These are phyloP conservation scores for Fonsecaea monophora DNA, from an alignment of 2,329 filamentous ascomycete species.

Conservation along the genomic window DNA sequence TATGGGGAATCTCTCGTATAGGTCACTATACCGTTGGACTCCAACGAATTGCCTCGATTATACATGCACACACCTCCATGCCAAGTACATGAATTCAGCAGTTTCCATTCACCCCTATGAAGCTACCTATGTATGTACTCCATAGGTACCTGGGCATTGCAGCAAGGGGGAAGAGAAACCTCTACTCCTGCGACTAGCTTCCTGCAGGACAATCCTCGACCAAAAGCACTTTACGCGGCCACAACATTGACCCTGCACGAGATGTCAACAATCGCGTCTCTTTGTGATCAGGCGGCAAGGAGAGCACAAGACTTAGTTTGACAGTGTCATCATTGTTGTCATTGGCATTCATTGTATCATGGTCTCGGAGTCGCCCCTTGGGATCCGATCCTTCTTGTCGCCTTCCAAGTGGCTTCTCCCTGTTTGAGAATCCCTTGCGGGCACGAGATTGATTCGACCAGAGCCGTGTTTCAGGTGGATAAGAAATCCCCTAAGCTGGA, in stretches of 20 bases:
- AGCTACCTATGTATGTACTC: too few relatives aligned
- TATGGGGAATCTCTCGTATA: too few relatives aligned
- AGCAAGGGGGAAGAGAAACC: not conserved
- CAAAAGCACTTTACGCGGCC: slow-evolving; percentile 38
- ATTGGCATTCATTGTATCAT: slow-evolving; percentile 7
- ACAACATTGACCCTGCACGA: slow-evolving; percentile 15
- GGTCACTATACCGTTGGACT: not conserved
- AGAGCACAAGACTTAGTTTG: not conserved
- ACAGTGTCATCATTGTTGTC: slow-evolving; percentile 1
- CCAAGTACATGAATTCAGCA: too few relatives aligned
- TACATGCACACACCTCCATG: not conserved
- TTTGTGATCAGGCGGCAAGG: slow-evolving; percentile 22
- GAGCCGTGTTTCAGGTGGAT: slow-evolving; percentile 25
- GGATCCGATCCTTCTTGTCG: slow-evolving; percentile 5
- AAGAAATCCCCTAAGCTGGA: not conserved
- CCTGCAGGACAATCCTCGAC: slow-evolving; percentile 24
- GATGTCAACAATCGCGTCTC: slow-evolving; percentile 19
- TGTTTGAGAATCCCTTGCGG: slow-evolving; percentile 30
- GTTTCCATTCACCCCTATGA: too few relatives aligned
- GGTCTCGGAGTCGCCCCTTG: slow-evolving; percentile 20
- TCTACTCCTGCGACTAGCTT: not conserved
- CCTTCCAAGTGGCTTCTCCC: not conserved
- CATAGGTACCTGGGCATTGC: not conserved
- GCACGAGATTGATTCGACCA: slow-evolving; percentile 30
- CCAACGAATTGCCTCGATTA: not conserved